Conservation (phyloP, 106 monocot species). For the Xerophyta viscosa region DNA sequence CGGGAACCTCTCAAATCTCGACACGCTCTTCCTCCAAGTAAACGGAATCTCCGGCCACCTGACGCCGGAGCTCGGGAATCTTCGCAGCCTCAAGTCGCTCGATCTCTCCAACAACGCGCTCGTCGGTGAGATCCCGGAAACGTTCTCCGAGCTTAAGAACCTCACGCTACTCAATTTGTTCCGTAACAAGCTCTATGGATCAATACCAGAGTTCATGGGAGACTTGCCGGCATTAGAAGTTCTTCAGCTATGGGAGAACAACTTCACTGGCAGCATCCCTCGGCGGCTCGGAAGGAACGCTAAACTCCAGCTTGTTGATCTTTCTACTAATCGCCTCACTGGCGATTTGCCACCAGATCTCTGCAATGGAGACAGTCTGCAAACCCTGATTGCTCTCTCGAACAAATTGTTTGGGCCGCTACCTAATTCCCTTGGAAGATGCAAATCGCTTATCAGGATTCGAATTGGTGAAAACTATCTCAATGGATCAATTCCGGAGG, state of each 20-base stretch:
- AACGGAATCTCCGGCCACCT: constrained; percentile 53
- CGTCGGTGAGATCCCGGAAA: constrained; percentile 44
- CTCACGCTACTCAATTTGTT: constrained; percentile 53
- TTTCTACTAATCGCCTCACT: constrained; percentile 50
- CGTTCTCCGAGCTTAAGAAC: constrained; percentile 35
- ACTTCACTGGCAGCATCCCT: constrained; percentile 61
- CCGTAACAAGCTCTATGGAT: constrained; percentile 44
- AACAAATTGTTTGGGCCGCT: constrained; percentile 72
- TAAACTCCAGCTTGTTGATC: constrained; percentile 41
- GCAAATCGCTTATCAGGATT: constrained; percentile 50
- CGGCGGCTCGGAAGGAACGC: constrained; percentile 37
- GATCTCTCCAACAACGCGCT: constrained; percentile 75
- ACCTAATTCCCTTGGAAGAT: constrained; percentile 52
- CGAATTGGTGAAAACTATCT: constrained; percentile 81
- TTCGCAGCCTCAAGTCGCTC: constrained; percentile 59
- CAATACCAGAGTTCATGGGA: constrained; percentile 47
- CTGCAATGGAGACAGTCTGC: constrained; percentile 41
- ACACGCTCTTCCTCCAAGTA: constrained; percentile 76
- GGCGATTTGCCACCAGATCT: constrained; percentile 45
- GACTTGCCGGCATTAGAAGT: constrained; percentile 35
- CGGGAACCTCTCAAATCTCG: constrained; percentile 47
- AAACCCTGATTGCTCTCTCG: constrained; percentile 55
- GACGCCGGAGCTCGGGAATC: constrained; percentile 45
- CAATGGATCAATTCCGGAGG: constrained; percentile 57
- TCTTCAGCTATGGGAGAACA: constrained; percentile 64